Evolutionary conservation across 306 rosid species (phyloP), one percentile per base, ranked within the genome.

Genomic region (Myrica gale): DNA sequence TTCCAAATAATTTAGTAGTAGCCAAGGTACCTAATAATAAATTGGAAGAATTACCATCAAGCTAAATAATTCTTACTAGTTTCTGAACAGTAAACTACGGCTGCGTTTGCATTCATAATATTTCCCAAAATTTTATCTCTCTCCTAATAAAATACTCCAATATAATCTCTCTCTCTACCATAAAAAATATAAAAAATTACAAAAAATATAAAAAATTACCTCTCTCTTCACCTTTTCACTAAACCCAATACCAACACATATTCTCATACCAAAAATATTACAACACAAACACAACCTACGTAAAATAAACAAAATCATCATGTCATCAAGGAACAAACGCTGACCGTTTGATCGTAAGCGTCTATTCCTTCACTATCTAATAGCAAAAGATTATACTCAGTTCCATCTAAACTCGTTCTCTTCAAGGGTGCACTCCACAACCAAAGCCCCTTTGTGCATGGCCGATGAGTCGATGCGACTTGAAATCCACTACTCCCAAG

Each of bases 391-490:
- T 80, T 94, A 85, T 87, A 94, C 72, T 89, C 95, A 23, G 98
- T 91, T 77, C 98, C 98, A 72, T 94, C 98, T 46, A 94, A 93
- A 60, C 97, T 96, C 50, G 89, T 90, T 86, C 94, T 91, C 88
- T 90, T 91, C 81, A 94, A 78, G 42, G 98, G 97, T 41, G 90
- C 74, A 83, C 95, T 94, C 98, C 98, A 94, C 81, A 94, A 61
- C 98, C 98, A 94, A 74, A 94, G 89, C 79, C 98, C 97, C 77
- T 91, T 91, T n/a, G 98, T 94, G 85, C 96, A 94, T 9, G 98
- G 98, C 46, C 88, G 83, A 82, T 91, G 97, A 17, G 98, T 94
- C 42, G 98, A 84, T 21, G 96, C 97, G 37, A 90, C 97, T 84
- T 90, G 92, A 86, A 94, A 94, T 69, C 98, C 98, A 75, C 96